Evolutionary conservation across 2,329 filamentous ascomycete genomes (phyloP).

Genomic region (Mollisiaceae sp.): DNA sequence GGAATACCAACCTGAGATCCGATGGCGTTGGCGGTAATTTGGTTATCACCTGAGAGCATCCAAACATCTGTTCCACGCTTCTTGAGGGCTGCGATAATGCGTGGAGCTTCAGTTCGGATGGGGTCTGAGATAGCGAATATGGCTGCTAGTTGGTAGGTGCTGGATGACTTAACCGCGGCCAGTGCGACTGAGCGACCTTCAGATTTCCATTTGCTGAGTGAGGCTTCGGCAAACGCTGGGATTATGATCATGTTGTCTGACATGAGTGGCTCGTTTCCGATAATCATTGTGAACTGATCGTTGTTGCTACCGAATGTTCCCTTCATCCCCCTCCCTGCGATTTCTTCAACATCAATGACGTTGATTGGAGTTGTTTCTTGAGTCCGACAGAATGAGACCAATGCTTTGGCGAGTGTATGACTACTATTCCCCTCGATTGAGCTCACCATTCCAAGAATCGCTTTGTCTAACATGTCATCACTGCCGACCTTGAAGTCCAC

Average conservation of each 20-base stretch:
- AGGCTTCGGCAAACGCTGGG: slow-evolving; percentile 42
- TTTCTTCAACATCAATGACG: slow-evolving; percentile 61
- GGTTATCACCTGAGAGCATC: slow-evolving; percentile 94
- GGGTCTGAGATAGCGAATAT: slow-evolving; percentile 81
- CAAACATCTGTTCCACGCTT: slow-evolving; percentile 74
- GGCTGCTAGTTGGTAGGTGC: slow-evolving; percentile 61
- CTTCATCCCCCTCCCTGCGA: slow-evolving; percentile 73
- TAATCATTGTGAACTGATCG: slow-evolving; percentile 55
- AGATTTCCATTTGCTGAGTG: slow-evolving; percentile 61
- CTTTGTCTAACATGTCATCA: slow-evolving; percentile 25
- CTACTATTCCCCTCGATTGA: slow-evolving; percentile 73
- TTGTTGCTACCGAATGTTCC: slow-evolving; percentile 52
- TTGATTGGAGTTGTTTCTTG: slow-evolving; percentile 41
- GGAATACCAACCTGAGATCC: slow-evolving; percentile 78
- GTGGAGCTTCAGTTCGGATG: slow-evolving; percentile 72
- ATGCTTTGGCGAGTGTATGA: slow-evolving; percentile 75
- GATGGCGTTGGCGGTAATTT: slow-evolving; percentile 81
- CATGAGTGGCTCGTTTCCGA: slow-evolving; percentile 79
- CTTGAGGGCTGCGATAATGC: slow-evolving; percentile 68
- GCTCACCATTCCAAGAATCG: slow-evolving; percentile 59
- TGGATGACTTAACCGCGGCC: slow-evolving; percentile 50
- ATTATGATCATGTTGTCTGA: slow-evolving; percentile 51
- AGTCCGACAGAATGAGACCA: slow-evolving; percentile 64
- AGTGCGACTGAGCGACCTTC: slow-evolving; percentile 69
- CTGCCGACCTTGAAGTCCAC: slow-evolving; percentile 26